Percentiles rank a stretch among this genome's conserved stretches.
phyloP scores from a whole-genome alignment of 805 yeast species.

The Candida orba region DNA sequence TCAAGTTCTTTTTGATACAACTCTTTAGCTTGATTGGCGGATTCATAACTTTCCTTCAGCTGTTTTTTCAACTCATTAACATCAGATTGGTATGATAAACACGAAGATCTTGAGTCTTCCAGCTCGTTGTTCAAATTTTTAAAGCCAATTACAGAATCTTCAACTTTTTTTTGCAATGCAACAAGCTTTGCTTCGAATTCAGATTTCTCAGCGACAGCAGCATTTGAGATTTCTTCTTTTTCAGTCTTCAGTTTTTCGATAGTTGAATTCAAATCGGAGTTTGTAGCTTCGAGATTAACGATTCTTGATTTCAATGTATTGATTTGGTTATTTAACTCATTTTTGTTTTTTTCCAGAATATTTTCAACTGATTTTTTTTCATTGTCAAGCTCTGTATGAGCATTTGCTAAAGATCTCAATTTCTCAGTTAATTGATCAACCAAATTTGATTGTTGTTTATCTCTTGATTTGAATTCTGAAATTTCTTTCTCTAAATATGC shows the following conservation, averaged over 20 bases:
- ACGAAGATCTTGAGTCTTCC: conserved; percentile 3
- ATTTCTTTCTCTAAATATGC: conserved; percentile 18
- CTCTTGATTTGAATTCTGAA: conserved; percentile 19
- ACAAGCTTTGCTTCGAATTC: background rate
- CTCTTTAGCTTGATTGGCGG: conserved; percentile 2
- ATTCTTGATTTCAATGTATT: conserved; percentile 10
- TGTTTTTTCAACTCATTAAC: conserved; percentile 9
- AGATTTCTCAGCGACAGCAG: background rate
- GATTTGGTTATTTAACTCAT: conserved; percentile 11
- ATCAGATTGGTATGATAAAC: conserved; percentile 7
- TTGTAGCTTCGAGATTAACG: conserved; percentile 8
- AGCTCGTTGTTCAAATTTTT: conserved; percentile 8
- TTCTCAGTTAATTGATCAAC: conserved; percentile 39
- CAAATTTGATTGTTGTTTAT: conserved; percentile 26
- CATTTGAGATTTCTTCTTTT: conserved; percentile 1
- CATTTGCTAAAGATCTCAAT: conserved; percentile 34
- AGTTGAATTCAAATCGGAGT: conserved; percentile 5
- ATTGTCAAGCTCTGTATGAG: conserved; percentile 22
- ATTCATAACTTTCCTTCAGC: conserved; percentile 4
- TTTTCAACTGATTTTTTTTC: conserved; percentile 20
- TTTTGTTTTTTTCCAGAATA: conserved; percentile 8
- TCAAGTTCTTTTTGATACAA: conserved; percentile 9
- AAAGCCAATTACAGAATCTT: conserved; percentile 2
- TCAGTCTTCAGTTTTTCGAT: conserved; percentile 9
- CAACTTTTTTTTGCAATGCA: conserved; percentile 3